phyloP scores from a whole-genome alignment of 495 filamentous ascomycete genomes.

The Apiosordaria backusii region DNA sequence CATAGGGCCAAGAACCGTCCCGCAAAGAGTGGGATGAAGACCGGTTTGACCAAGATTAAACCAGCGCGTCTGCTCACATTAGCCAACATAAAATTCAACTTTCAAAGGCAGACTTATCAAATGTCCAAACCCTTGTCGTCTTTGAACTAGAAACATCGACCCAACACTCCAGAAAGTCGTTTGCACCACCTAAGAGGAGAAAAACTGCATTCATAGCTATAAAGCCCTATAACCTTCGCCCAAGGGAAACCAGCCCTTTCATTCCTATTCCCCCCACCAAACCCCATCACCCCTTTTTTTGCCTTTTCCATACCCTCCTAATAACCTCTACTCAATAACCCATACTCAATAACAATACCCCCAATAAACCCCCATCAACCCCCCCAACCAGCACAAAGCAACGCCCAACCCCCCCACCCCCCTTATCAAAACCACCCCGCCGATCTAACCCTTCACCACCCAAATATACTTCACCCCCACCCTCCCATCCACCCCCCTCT shows the following conservation, averaged over 20 bases:
- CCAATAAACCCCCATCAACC: neutral
- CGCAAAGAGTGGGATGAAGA: too few relatives aligned
- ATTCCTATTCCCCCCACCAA: neutral
- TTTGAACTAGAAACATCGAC: too few relatives aligned
- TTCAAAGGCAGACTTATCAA: too few relatives aligned
- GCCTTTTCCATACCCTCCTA: neutral
- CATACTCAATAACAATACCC: neutral
- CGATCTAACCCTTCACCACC: slow-evolving; percentile 11
- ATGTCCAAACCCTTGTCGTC: too few relatives aligned
- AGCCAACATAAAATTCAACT: too few relatives aligned
- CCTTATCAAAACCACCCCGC: neutral
- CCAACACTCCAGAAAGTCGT: too few relatives aligned
- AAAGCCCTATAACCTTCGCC: too few relatives aligned
- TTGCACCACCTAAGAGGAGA: neutral
- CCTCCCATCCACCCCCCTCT: slow-evolving; percentile 9
- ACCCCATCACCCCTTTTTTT: neutral
- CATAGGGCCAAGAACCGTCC: too few relatives aligned
- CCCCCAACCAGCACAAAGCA: neutral
- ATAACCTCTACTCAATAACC: neutral
- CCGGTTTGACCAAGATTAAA: too few relatives aligned
- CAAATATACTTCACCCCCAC: slow-evolving; percentile 18
- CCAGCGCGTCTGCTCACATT: too few relatives aligned
- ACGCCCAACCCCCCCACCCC: neutral
- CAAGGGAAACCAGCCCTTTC: neutral
- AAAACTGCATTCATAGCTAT: neutral